Base-by-base conservation (phyloP, 805 yeast genomes). In the Candida coleopterorum region DNA sequence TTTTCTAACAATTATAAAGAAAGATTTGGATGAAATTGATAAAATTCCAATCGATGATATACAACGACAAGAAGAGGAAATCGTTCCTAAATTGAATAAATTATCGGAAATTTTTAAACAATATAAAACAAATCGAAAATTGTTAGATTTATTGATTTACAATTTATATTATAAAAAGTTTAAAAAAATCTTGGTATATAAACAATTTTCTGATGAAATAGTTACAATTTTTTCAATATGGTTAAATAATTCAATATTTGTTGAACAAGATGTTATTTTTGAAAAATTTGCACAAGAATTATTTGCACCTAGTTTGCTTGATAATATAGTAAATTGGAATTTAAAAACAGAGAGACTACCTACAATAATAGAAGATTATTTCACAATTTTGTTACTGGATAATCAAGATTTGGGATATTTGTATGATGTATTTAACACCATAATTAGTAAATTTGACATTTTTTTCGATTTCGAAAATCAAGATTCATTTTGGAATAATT, bases 401-500 rank as follows among this genome's bases (percentile, higher is more conserved):
- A 18, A 18, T 25, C 23, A 16, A 18, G 34, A 32, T 11, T 32
- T 32, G 12, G 36, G 36, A 2, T 25, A 25, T 14, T 33, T 33
- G 3, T 14, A 25, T 10, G 36, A 33, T 25, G 24, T 20, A 9
- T 33, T 33, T 3, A n/a, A 33, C 9, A 10, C 9, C 4, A 4
- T 33, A 23, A 18, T 25, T 18, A 18, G 6, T 4, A 25, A 25
- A 11, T n/a, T 33, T 12, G 17, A 33, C 18, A 7, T 8, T 4
- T 25, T 25, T 33, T 17, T 32, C 10, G 18, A 32, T 10, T 8
- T 25, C 7, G 27, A n/a, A 6, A 9, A 5, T 12, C 18, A 18
- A 18, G 12, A 18, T 4, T 33, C 36, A 12, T 10, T 33, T 4
- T 25, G 30, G 29, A 14, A 25, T 14, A 5, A 18, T 4, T 3